Evolutionary conservation across 257 asterid genomes (phyloP), one percentile per base, ranked within the genome.

Genomic region (Ocimum tenuiflorum): DNA sequence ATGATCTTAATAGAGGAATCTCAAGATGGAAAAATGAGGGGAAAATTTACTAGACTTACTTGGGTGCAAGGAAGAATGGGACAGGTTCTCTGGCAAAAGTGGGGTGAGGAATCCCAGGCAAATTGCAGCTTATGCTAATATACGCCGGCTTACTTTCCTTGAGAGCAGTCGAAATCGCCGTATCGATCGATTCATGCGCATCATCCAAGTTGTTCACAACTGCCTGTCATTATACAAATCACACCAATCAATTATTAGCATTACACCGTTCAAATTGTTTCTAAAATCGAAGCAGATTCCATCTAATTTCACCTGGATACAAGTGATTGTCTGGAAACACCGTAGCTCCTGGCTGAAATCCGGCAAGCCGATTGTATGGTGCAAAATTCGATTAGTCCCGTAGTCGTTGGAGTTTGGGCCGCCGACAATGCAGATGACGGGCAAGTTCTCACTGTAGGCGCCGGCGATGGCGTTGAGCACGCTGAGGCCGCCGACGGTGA

Each of bases 381-480:
- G 89, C 77, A 86, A 54, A 52, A 83, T 83, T 29, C 94, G 84
- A 46, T 69, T 83, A 8, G 87, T 78, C 3, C 95, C 95, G 35
- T 85, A 83, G 18, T 87, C 95, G 67, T 87, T 87, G 9, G 95
- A 85, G 61, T 87, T 87, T 11, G 95, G 95, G 8, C 95, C 95
- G 47, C 95, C 95, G 10, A 73, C 92, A 8, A 87, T 85, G 79
- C 95, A 87, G 56, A 87, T 87, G 17, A 87, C 79, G 0, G 95
- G 95, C 75, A 87, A 42, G 42, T 87, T 87, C 85, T 87, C 95
- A 41, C 95, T 87, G 75, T 85, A 79, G 2, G 95, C 95, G 1
- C 95, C 95, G 47, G 95, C 91, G 67, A 87, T 76, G n/a, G 95
- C 95, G 78, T 87, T 87, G 7, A 85, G 77, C 24, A 85, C 85